These are phyloP conservation scores for Sanghuangporus baumii DNA, from an alignment of 1,284 basidiomycete species.

Conservation along the genomic window DNA sequence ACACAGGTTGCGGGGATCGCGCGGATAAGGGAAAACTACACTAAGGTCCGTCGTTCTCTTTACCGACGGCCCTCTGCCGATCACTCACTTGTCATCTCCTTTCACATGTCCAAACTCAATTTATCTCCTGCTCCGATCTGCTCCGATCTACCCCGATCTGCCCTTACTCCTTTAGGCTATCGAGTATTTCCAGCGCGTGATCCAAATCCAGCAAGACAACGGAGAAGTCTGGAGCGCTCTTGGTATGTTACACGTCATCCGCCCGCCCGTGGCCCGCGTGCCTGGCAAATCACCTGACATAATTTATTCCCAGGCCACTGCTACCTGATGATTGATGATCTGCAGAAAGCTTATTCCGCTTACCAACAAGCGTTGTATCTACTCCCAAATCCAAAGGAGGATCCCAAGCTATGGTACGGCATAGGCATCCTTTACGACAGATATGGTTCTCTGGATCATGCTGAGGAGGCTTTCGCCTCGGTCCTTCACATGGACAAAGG, in stretches of 20 bases:
- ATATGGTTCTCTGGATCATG: constrained; percentile 96
- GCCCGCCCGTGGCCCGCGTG: constrained; percentile 17
- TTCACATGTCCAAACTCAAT: not conserved
- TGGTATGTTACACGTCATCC: constrained; percentile 42
- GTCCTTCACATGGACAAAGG: constrained; percentile 97
- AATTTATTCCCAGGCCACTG: constrained; percentile 68
- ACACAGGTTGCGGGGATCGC: constrained; percentile 89
- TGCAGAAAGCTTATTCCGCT: constrained; percentile 97
- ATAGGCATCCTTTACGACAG: constrained; percentile 99
- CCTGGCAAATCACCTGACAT: constrained; percentile 18
- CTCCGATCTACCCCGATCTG: constrained; percentile 9
- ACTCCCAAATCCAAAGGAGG: constrained; percentile 94
- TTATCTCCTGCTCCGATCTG: constrained; percentile 7
- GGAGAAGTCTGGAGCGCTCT: constrained; percentile 94
- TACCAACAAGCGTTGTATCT: constrained; percentile 98
- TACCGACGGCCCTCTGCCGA: constrained; percentile 16
- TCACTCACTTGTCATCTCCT: not conserved
- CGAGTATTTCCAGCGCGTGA: constrained; percentile 90
- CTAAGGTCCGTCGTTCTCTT: constrained; percentile 53
- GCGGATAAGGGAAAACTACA: constrained; percentile 84
- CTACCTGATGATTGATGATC: constrained; percentile 98
- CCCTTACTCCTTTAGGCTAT: constrained; percentile 61
- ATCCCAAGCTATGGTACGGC: constrained; percentile 99
- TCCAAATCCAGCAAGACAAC: constrained; percentile 85
- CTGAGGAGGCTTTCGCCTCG: constrained; percentile 96